These are phyloP conservation scores for Penicillium angulare DNA, from an alignment of 495 filamentous ascomycete species.

Conservation along the genomic window DNA sequence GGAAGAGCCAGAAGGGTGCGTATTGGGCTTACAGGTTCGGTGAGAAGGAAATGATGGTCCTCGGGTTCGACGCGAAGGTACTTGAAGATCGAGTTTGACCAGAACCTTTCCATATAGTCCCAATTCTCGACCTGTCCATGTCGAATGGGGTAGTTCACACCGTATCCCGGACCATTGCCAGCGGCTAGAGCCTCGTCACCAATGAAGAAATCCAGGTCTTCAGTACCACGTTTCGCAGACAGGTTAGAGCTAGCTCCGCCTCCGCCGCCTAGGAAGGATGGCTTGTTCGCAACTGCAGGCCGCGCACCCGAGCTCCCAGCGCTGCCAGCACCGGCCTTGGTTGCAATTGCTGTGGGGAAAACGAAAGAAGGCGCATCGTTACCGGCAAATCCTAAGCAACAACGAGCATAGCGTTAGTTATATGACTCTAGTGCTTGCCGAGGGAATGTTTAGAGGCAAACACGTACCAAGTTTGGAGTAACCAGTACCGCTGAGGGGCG, in stretches of 20 bases:
- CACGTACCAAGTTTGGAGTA: conserved; percentile 93
- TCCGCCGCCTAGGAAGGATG: conserved; percentile 89
- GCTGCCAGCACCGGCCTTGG: conserved; percentile 73
- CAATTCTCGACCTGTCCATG: conserved; percentile 99
- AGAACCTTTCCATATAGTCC: conserved; percentile 99
- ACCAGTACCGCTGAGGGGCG: conserved; percentile 78
- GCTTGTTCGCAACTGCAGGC: conserved; percentile 88
- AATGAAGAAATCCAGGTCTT: conserved; percentile 98
- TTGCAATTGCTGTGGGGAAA: conserved; percentile 97
- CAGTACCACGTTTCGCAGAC: conserved; percentile 89
- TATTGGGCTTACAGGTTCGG: conserved; percentile 74
- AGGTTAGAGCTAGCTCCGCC: conserved; percentile 78
- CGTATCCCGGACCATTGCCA: conserved; percentile 84
- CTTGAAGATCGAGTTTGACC: conserved; percentile 99
- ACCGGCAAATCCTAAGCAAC: conserved; percentile 89
- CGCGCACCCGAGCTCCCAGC: conserved; percentile 75
- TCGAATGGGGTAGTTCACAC: conserved; percentile 92
- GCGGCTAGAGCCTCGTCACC: conserved; percentile 92
- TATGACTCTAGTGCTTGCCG: too few relatives aligned
- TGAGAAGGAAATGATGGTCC: conserved; percentile 96
- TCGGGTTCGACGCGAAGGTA: conserved; percentile 97
- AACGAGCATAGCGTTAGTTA: conserved; percentile 4
- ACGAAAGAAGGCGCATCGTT: conserved; percentile 99
- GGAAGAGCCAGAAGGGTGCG: neutral
- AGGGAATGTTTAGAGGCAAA: conserved; percentile 4